Evolutionary conservation across 1,139 yeast species (phyloP).

Genomic region (Blastobotrys petasosporus): DNA sequence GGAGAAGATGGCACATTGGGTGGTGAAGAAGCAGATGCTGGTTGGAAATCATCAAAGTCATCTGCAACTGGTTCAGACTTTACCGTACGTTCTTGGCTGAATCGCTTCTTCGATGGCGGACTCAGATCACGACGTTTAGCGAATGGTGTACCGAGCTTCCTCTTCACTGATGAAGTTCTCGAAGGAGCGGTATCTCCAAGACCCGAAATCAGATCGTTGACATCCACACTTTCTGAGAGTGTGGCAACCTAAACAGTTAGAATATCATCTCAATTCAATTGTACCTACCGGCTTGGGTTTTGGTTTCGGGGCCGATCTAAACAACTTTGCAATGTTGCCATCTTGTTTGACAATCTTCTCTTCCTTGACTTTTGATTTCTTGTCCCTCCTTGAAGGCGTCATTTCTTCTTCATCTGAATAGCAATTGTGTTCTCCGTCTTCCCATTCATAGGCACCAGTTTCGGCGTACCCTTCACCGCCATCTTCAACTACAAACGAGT

Average conservation of each 20-base stretch:
- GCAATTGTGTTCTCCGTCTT: constrained; percentile 46
- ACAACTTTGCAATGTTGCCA: constrained; percentile 19
- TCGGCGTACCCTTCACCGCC: constrained; percentile 88
- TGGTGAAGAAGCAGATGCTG: neutral
- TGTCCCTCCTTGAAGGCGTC: constrained; percentile 33
- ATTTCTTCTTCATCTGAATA: constrained; percentile 49
- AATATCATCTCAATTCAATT: too few relatives aligned
- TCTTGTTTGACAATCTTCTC: constrained; percentile 15
- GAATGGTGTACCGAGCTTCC: constrained; percentile 8
- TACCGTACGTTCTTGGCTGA: neutral
- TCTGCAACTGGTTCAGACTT: neutral
- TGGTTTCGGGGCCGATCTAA: constrained; percentile 22
- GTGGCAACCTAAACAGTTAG: constrained; percentile 17
- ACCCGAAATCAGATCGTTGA: constrained; percentile 28
- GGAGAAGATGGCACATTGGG: constrained; percentile 7
- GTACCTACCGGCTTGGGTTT: constrained; percentile 15
- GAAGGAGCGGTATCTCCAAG: constrained; percentile 2
- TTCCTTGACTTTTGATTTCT: constrained; percentile 30
- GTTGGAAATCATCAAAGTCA: neutral
- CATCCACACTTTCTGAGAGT: constrained; percentile 27
- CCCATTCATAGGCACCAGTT: constrained; percentile 90
- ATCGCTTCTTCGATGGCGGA: neutral
- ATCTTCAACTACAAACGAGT: constrained; percentile 92
- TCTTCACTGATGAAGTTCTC: constrained; percentile 9
- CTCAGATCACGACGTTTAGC: constrained; percentile 1